Base-by-base conservation (phyloP, 1,284 basidiomycete genomes). In the Coniferiporia weirii region DNA sequence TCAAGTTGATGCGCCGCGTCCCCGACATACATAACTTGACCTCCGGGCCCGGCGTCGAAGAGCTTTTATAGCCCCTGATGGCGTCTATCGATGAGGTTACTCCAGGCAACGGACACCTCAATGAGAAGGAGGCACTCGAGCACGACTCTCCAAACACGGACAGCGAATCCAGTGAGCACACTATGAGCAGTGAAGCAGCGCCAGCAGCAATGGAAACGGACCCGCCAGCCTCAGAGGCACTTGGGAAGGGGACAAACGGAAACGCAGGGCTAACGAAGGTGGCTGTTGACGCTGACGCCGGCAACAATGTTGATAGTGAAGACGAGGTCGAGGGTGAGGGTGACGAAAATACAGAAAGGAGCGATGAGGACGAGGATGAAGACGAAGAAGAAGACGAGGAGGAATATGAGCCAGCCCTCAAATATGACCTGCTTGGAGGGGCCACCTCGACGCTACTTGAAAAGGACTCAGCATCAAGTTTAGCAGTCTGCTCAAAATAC, bases 401-500 rank as follows among this genome's bases (percentile, higher is more conserved):
- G 0, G 88, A 90, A 15, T 87, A 89, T n/a, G 91, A 93, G 67
- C 89, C 89, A 2, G 82, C 91, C 0, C 80, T 98, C 68, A 98
- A 98, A 71, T 98, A 98, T 70, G 86, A 90, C 64, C 80, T 90
- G 49, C 79, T 98, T 55, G 81, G 82, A 47, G 91, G 91, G 4
- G 76, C 83, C 2, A 77, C 91, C 45, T 81, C 83, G 2, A 90
- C 93, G 66, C 75, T 98, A n/a, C 79, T 98, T 52, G 85, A 84
- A 72, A 93, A 90, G 69, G 95, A 98, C 70, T 89, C 90, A 17
- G 91, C 88, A 0, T 94, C 93, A 48, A 83, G 92, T 2, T 74
- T 97, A 36, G 83, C 87, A 17, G 84, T 96, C 35, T 89, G 89
- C 0, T 83, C 85, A 22, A 85, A 87, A 63, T 78, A 83, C 51